Evolutionary conservation across 148 eudicot genomes (phyloP), one percentile per base, ranked within the genome.

Genomic region (Heliamphora exappendiculata): DNA sequence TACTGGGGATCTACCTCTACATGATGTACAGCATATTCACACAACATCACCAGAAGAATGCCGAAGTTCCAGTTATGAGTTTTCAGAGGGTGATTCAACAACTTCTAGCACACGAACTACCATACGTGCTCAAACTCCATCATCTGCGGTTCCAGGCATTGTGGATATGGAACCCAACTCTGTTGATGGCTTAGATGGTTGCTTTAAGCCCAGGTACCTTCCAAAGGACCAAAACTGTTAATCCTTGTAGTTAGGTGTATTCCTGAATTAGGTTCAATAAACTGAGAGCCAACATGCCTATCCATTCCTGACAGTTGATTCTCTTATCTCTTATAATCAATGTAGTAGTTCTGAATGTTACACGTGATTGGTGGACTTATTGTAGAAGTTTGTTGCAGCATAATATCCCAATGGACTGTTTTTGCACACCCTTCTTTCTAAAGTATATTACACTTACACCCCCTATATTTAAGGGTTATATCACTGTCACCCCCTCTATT

Each of bases 1-100:
- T 63, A 49, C 81, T 45, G 57, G 57, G 45, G 75, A 70, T 29
- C 70, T 63, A 31, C 69, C 83, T 44, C 68, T 54, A 29, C 71
- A 86, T 29, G 78, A 70, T 78, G 62, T 53, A 70, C 72, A 22
- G 59, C 79, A 75, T 45, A n/a, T 81, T 41, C 75, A 84, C 51
- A 69, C 79, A 26, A 71, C 80, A 33, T 78, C 86, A 53, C 82
- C 86, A 49, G 83, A 85, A 57, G 90, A 88, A 45, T 81, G 72
- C 70, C 73, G 74, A 50, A 68, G 22, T 68, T 88, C 85, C 50
- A 74, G 81, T 74, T 72, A 83, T 78, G 89, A 78, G 64, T 82
- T 81, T 16, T 72, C 86, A 4, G 82, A 83, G 67, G 79, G 59
- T 57, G 79, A 72, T 78, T 86, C 86, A 19, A 80, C 86, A 26